Evolutionary conservation across 2,329 filamentous ascomycete genomes (phyloP).

Genomic region (Aspergillus texensis): DNA sequence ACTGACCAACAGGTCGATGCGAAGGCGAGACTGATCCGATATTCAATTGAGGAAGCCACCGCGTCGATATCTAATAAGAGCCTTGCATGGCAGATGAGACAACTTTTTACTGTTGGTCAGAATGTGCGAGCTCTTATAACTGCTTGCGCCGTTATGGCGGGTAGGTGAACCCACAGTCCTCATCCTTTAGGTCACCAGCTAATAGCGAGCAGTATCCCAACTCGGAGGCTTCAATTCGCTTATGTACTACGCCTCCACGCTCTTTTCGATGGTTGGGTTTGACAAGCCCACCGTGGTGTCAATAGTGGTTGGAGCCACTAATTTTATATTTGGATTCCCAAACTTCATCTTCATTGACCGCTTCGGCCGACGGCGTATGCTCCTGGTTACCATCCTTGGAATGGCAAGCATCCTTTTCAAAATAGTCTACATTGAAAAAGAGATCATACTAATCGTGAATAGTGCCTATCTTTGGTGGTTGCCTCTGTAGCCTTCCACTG

Average conservation of each 20-base stretch:
- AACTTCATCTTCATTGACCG: slow-evolving; percentile 51
- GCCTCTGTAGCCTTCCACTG: slow-evolving; percentile 51
- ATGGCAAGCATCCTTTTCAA: slow-evolving; percentile 39
- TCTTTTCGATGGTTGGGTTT: slow-evolving; percentile 54
- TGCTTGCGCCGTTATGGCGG: slow-evolving; percentile 53
- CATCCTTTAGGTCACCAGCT: slow-evolving; percentile 50
- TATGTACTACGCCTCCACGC: slow-evolving; percentile 49
- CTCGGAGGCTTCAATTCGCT: slow-evolving; percentile 49
- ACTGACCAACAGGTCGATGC: slow-evolving; percentile 47
- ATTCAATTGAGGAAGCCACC: slow-evolving; percentile 39
- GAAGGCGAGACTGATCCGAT: slow-evolving; percentile 49
- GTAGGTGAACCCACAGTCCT: slow-evolving; percentile 40
- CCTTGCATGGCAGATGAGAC: slow-evolving; percentile 47
- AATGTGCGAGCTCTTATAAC: slow-evolving; percentile 50
- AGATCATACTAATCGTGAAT: background rate
- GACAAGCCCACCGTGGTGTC: slow-evolving; percentile 52
- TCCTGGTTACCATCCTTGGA: slow-evolving; percentile 33
- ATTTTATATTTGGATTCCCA: slow-evolving; percentile 52
- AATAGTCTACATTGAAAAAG: background rate
- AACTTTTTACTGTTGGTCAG: slow-evolving; percentile 48
- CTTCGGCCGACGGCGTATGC: slow-evolving; percentile 50
- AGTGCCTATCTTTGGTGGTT: slow-evolving; percentile 39
- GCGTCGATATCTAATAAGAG: slow-evolving; percentile 38
- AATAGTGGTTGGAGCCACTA: slow-evolving; percentile 40
- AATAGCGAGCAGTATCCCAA: slow-evolving; percentile 54